Conservation (phyloP, 805 yeast species). For the Yamadazyma tumulicola region DNA sequence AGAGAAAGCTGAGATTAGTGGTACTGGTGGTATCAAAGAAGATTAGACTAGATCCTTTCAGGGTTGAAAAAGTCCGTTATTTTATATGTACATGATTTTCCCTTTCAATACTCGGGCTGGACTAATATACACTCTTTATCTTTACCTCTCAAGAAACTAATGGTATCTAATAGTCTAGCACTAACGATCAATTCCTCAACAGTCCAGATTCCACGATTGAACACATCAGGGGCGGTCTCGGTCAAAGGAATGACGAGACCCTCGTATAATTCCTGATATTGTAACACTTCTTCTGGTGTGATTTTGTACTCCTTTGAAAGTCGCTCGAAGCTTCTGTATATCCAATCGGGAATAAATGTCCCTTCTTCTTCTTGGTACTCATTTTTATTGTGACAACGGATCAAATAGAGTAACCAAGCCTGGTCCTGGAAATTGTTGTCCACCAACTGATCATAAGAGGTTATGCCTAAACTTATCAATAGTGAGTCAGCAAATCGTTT, state of each 20-base stretch:
- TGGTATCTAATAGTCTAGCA: slow-evolving; percentile 48
- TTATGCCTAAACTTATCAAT: slow-evolving; percentile 53
- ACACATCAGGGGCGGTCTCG: slow-evolving; percentile 55
- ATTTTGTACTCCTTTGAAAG: slow-evolving; percentile 37
- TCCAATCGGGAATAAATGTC: slow-evolving; percentile 50
- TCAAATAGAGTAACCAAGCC: slow-evolving; percentile 58
- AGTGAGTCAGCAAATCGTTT: slow-evolving; percentile 50
- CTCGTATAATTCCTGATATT: slow-evolving; percentile 51
- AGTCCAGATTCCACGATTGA: slow-evolving; percentile 47
- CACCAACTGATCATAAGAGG: slow-evolving; percentile 49
- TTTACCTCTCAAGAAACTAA: slow-evolving; percentile 46
- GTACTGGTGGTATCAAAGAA: slow-evolving; percentile 84
- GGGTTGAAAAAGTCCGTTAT: not conserved
- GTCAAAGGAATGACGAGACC: slow-evolving; percentile 48
- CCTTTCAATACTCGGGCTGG: slow-evolving; percentile 1
- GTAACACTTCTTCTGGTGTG: slow-evolving; percentile 51
- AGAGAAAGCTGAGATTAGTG: slow-evolving; percentile 79
- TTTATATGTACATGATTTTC: slow-evolving; percentile 1
- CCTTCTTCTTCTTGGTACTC: slow-evolving; percentile 23
- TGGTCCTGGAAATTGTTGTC: slow-evolving; percentile 52
- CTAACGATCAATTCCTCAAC: slow-evolving; percentile 47
- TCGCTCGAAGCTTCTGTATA: slow-evolving; percentile 35
- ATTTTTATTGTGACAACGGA: slow-evolving; percentile 50
- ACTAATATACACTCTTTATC: slow-evolving; percentile 43
- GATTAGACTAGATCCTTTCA: slow-evolving; percentile 44